Evolutionary conservation across 352 stramenopile genomes (phyloP).

Genomic region (Phytophthora kernoviae): DNA sequence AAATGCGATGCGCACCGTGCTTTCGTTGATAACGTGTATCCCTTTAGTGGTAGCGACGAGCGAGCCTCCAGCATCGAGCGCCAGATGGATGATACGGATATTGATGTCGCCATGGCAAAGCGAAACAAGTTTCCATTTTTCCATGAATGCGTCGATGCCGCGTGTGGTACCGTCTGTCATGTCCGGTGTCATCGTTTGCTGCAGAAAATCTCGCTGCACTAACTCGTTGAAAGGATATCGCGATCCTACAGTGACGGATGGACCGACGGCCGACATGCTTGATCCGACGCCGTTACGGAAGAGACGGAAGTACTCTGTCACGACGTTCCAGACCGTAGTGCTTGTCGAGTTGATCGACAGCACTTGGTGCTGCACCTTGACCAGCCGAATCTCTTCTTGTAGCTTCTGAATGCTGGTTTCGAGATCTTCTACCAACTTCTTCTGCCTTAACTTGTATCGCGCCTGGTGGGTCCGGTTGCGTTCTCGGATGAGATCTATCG

Average conservation of each 20-base stretch:
- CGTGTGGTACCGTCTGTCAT: not conserved
- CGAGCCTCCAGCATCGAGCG: not conserved
- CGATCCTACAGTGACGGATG: not conserved
- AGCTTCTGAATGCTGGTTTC: not conserved
- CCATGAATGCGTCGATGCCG: not conserved
- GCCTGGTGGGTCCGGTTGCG: not conserved
- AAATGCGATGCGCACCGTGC: not conserved
- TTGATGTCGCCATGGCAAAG: not conserved
- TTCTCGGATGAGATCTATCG: not conserved
- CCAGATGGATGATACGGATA: not conserved
- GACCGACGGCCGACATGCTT: too few relatives aligned
- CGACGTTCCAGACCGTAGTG: not conserved
- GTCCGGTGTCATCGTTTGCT: not conserved
- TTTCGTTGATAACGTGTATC: not conserved
- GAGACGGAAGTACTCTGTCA: not conserved
- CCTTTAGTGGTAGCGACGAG: not conserved
- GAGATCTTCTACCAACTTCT: not conserved
- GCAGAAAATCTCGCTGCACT: not conserved
- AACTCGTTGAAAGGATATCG: not conserved
- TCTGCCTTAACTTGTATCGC: not conserved
- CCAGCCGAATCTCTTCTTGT: not conserved
- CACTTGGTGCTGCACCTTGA: not conserved
- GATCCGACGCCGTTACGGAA: not conserved
- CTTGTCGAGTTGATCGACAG: not conserved
- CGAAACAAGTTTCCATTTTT: not conserved